A percentile compares a stretch with the other conserved stretches of the same genome.
phyloP scores from a whole-genome alignment of 2,329 filamentous ascomycete species.

The Fusarium guadeloupense region DNA sequence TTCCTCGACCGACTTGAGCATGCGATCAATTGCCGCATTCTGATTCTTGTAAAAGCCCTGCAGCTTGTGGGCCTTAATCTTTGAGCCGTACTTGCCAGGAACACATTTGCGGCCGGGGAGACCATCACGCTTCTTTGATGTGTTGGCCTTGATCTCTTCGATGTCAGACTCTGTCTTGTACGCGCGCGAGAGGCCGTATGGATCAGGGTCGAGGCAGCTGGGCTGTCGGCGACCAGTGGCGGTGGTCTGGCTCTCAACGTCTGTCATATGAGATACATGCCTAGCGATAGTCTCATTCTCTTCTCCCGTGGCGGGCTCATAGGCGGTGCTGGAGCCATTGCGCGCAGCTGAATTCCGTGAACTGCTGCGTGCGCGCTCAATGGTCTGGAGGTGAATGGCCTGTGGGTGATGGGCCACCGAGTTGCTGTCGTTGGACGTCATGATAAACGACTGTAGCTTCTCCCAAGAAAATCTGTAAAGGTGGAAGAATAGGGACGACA shows the following conservation, averaged over 20 bases:
- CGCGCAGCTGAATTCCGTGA: slow-evolving; percentile 42
- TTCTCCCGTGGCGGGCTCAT: slow-evolving; percentile 52
- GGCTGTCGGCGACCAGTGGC: slow-evolving; percentile 49
- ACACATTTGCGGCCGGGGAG: slow-evolving; percentile 26
- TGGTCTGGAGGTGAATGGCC: slow-evolving; percentile 53
- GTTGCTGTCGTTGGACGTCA: slow-evolving; percentile 55
- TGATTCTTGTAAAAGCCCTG: slow-evolving; percentile 88
- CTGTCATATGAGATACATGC: slow-evolving; percentile 52
- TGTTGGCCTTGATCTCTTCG: slow-evolving; percentile 80
- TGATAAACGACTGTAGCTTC: slow-evolving; percentile 33
- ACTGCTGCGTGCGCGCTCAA: slow-evolving; percentile 43
- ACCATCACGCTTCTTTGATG: slow-evolving; percentile 75
- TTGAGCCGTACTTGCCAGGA: slow-evolving; percentile 37
- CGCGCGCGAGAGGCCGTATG: slow-evolving; percentile 78
- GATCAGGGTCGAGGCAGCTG: slow-evolving; percentile 71
- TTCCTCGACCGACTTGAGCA: slow-evolving; percentile 93
- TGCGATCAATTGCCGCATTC: slow-evolving; percentile 91
- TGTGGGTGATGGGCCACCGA: slow-evolving; percentile 57
- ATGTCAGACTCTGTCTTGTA: slow-evolving; percentile 84
- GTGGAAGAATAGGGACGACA: too few species aligned
- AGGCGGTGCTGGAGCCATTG: slow-evolving; percentile 57
- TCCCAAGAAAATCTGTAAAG: background rate
- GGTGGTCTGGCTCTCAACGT: slow-evolving; percentile 61
- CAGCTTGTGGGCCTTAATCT: slow-evolving; percentile 63
- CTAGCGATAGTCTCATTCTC: slow-evolving; percentile 54